These are phyloP conservation scores for Penicillium bialowiezense DNA, from an alignment of 495 filamentous ascomycete species.

Conservation along the genomic window DNA sequence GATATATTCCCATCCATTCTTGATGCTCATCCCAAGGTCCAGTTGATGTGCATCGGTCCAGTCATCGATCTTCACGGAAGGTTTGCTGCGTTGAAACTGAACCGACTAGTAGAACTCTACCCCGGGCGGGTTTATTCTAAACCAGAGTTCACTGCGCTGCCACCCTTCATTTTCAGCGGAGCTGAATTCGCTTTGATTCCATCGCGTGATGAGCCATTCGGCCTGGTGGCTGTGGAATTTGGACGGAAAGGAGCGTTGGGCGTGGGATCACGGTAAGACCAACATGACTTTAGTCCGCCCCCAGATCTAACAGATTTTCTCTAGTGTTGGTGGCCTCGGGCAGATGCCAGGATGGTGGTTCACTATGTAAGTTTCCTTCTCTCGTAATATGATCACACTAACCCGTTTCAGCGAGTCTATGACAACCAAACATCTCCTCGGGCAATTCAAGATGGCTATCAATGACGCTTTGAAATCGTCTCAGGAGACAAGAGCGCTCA, in stretches of 20 bases:
- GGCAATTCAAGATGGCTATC: conserved; percentile 70
- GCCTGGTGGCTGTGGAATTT: conserved; percentile 75
- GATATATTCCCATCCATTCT: conserved; percentile 73
- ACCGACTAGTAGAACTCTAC: conserved; percentile 66
- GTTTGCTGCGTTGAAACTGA: conserved; percentile 72
- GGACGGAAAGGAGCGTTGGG: conserved; percentile 74
- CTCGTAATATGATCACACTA: neutral
- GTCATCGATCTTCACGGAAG: conserved; percentile 77
- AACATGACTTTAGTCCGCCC: neutral
- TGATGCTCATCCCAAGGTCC: conserved; percentile 63
- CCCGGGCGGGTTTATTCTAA: conserved; percentile 71
- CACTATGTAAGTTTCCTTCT: conserved; percentile 34
- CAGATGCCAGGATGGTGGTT: conserved; percentile 78
- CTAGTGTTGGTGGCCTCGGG: conserved; percentile 59
- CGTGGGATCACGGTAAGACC: conserved; percentile 53
- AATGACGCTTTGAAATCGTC: conserved; percentile 64
- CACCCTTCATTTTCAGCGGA: conserved; percentile 74
- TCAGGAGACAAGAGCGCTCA: conserved; percentile 54
- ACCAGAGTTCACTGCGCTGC: conserved; percentile 75
- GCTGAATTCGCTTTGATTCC: conserved; percentile 81
- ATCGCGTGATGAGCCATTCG: conserved; percentile 76
- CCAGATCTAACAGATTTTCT: neutral
- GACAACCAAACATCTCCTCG: conserved; percentile 63
- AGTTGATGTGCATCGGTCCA: conserved; percentile 69
- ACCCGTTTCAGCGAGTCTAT: conserved; percentile 51